phyloP scores from a whole-genome alignment of 768 basidiomycete genomes.

The Tubosaeta sp. region DNA sequence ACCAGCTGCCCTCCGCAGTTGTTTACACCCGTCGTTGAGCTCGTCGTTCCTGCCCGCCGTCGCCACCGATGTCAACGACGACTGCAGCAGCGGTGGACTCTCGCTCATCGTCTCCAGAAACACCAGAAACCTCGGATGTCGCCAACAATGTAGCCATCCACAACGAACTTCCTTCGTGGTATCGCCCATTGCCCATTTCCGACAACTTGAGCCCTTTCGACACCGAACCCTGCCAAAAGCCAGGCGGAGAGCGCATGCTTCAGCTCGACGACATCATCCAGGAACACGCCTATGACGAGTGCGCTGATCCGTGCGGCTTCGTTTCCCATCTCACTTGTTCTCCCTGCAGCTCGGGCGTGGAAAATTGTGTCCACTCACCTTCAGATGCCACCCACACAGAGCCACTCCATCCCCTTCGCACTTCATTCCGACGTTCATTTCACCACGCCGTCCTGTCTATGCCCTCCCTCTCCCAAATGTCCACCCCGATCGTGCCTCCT shows the following conservation, averaged over 20 bases:
- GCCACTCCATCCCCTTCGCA: constrained; percentile 28
- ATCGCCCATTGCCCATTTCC: constrained; percentile 41
- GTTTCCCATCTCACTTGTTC: background rate
- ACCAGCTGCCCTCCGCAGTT: background rate
- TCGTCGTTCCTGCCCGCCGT: constrained; percentile 6
- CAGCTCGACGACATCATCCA: constrained; percentile 71
- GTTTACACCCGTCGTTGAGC: constrained; percentile 1
- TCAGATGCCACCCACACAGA: constrained; percentile 35
- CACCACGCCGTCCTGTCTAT: constrained; percentile 31
- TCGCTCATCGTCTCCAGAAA: constrained; percentile 69
- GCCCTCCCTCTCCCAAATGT: constrained; percentile 34
- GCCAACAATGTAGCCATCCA: constrained; percentile 48
- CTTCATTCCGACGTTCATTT: constrained; percentile 29
- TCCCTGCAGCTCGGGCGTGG: constrained; percentile 17
- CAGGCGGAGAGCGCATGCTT: constrained; percentile 54
- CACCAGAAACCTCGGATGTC: constrained; percentile 61
- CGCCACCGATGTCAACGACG: constrained; percentile 52
- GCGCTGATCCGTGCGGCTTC: constrained; percentile 27
- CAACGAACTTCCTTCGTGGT: constrained; percentile 54
- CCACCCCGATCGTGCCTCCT: constrained; percentile 65
- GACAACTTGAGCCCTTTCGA: constrained; percentile 46
- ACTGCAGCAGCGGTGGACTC: constrained; percentile 49
- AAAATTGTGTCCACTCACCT: constrained; percentile 11
- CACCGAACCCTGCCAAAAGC: constrained; percentile 40
- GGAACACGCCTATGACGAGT: constrained; percentile 76